Evolutionary conservation across 2,329 filamentous ascomycete genomes (phyloP).

Genomic region (Graphilbum sp.): DNA sequence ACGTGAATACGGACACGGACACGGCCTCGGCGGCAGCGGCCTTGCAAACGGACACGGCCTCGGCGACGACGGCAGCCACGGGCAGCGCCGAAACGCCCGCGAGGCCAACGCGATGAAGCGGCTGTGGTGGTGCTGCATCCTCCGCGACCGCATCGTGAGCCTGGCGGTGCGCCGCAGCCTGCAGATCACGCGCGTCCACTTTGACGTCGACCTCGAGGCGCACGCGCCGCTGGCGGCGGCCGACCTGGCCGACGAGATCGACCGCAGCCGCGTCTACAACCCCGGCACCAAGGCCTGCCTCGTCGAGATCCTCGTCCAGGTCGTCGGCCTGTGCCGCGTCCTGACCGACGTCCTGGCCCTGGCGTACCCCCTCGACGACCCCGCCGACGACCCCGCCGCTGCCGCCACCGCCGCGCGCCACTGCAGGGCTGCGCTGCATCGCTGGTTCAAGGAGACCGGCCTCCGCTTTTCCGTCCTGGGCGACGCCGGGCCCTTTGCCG

Average conservation of each 20-base stretch:
- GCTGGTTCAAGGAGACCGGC: conserved; percentile 7
- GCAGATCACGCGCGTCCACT: conserved; percentile 30
- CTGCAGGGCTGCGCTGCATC: conserved; percentile 7
- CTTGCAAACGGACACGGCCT: neutral
- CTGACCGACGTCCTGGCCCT: conserved; percentile 8
- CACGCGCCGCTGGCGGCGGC: conserved; percentile 15
- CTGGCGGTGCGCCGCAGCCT: conserved; percentile 32
- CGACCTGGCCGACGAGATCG: conserved; percentile 29
- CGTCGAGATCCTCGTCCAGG: conserved; percentile 6
- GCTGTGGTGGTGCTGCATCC: conserved; percentile 38
- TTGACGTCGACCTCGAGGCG: conserved; percentile 26
- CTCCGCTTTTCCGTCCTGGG: conserved; percentile 4
- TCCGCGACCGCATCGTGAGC: conserved; percentile 32
- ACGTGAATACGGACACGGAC: neutral
- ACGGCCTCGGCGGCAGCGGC: neutral
- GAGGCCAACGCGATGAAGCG: conserved; percentile 24
- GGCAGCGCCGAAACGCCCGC: conserved; percentile 8
- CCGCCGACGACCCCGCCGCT: neutral
- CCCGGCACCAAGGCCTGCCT: conserved; percentile 9
- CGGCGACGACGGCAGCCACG: neutral
- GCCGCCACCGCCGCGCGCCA: conserved; percentile 4
- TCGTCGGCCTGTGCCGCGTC: conserved; percentile 8
- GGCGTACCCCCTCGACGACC: conserved; percentile 9
- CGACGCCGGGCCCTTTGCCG: neutral
- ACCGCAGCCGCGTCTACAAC: conserved; percentile 10